Evolutionary conservation across 176 grass and related monocot genomes (phyloP).

Genomic region (Tuctoria greenei): DNA sequence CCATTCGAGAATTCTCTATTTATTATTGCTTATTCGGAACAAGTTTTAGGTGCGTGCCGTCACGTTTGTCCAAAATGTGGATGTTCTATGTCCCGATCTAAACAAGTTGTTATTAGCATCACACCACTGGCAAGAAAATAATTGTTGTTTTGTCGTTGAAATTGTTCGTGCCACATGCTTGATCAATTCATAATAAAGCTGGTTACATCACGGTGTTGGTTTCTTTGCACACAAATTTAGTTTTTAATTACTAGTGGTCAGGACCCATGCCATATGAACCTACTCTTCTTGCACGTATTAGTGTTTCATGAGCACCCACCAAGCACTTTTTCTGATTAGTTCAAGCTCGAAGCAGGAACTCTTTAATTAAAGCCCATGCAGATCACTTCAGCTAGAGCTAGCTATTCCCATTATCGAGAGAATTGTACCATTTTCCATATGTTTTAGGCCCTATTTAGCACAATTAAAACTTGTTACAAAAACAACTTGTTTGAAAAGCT

Average conservation of each 20-base stretch:
- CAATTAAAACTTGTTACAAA: no score
- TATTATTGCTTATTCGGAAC: background rate
- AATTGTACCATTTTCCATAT: background rate
- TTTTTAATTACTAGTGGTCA: no score
- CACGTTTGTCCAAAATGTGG: background rate
- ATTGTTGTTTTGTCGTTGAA: background rate
- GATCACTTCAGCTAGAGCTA: no score
- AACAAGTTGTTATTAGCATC: background rate
- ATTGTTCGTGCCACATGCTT: background rate
- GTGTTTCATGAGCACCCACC: no score
- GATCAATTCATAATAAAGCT: background rate
- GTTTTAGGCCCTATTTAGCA: no score
- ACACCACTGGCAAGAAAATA: no score
- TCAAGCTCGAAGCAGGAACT: background rate
- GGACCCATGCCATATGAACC: background rate
- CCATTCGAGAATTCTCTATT: background rate
- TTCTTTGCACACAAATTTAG: background rate
- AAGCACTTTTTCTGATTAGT: no score
- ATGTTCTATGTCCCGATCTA: background rate
- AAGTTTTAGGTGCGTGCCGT: background rate
- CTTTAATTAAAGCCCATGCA: background rate
- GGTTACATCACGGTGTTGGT: background rate
- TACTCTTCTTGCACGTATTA: background rate
- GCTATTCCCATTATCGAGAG: background rate
- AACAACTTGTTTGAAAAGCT: no score